Evolutionary conservation across 768 basidiomycete species (phyloP), one percentile per base, ranked within the genome.

Genomic region (Rhodotorula kratochvilovae): DNA sequence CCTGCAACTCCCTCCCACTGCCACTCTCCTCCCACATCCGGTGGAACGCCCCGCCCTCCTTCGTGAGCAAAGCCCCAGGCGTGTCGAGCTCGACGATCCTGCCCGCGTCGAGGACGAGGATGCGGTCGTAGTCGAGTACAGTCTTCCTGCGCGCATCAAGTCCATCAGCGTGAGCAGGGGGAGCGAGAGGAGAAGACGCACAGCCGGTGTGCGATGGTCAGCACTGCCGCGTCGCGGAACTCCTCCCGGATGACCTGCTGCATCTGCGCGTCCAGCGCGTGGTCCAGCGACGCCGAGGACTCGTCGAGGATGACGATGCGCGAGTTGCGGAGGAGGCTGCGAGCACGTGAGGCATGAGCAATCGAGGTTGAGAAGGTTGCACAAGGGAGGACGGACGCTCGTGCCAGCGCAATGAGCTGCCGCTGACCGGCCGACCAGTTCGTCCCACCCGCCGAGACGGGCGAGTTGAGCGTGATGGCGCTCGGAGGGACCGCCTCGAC

Each of bases 11-110:
- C 17, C 12, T 16, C 15, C 45, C 45, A 16, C 12, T 16, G 45
- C 45, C 45, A 23, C 48, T 50, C 39, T 55, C 39, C 5, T 59
- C 42, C 55, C 63, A 65, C 67, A 73, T 65, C 6, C 50, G 6
- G 19, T 33, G 23, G 51, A 75, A 72, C 2, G 53, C 45, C 21
- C 71, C 63, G 29, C 54, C 80, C 63, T 85, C 80, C 56, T 85
- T 85, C 59, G 79, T 80, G 53, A 89, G 81, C 55, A 90, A 81
- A 15, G 80, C 80, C 21, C 66, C 76, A 2, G 87, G 87, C 15
- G 82, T 76, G 72, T 86, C 87, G 62, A 84, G 86, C 75, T 88
- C 74, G 70, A 76, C 60, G 29, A 72, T 53, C 19, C 39, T 31
- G 5, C 71, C 74, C 8, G 58, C 36, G 36, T 72, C 71, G 6